A percentile compares a stretch with the other conserved stretches of the same genome.
Evolutionary conservation across 2,329 filamentous ascomycete species (phyloP).

Genomic region (Lachnellula hyalina): DNA sequence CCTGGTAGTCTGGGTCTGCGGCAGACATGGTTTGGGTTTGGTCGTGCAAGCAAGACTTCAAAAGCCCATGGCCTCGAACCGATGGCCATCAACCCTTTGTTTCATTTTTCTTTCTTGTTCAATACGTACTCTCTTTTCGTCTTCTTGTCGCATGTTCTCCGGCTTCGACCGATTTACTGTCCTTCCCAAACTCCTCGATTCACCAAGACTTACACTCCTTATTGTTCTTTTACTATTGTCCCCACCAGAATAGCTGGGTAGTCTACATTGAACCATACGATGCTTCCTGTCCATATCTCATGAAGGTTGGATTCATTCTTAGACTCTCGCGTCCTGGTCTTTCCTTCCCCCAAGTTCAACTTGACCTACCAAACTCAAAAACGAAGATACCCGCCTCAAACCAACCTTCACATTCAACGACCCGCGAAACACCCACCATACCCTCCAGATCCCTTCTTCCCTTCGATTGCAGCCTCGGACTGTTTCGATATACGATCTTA

Average conservation of each 20-base stretch:
- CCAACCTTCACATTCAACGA: background rate
- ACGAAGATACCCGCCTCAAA: background rate
- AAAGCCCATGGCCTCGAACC: constrained; percentile 11
- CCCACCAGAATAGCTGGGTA: constrained; percentile 3
- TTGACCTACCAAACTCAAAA: constrained; percentile 1
- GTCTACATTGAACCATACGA: constrained; percentile 9
- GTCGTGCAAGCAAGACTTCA: constrained; percentile 9
- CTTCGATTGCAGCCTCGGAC: background rate
- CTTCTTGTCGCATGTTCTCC: constrained; percentile 14
- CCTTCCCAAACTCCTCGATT: background rate
- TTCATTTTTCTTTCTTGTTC: constrained; percentile 17
- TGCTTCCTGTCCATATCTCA: constrained; percentile 1
- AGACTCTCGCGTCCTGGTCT: background rate
- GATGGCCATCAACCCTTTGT: constrained; percentile 20
- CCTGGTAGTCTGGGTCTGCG: background rate
- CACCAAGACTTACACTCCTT: background rate
- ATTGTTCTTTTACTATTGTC: constrained; percentile 13
- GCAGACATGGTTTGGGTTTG: background rate
- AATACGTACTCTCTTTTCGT: constrained; percentile 14
- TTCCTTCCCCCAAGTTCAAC: constrained; percentile 2
- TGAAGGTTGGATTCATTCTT: background rate
- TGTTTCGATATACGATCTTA: background rate
- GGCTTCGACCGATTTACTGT: background rate
- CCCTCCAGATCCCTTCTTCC: background rate
- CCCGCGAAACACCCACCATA: background rate